Evolutionary conservation across 805 yeast genomes (phyloP).

Genomic region (Metschnikowia koreensis): DNA sequence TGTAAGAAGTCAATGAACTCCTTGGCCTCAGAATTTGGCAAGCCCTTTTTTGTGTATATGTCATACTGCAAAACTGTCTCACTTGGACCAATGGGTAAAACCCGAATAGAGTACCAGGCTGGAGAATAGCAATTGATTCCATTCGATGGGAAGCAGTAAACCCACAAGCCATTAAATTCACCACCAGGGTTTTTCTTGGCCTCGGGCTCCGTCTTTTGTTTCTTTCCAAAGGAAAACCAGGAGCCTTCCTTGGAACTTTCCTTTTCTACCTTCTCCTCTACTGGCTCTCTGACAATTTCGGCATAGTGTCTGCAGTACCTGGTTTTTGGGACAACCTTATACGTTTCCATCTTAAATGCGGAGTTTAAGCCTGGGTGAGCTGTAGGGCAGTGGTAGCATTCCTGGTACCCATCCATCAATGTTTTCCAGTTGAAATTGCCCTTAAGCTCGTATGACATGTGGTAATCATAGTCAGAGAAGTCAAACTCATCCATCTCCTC

Average conservation of each 20-base stretch:
- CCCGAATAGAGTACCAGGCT: conserved; percentile 64
- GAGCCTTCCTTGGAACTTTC: conserved; percentile 27
- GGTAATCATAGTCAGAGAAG: conserved; percentile 59
- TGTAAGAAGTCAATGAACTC: conserved; percentile 65
- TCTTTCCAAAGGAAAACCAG: conserved; percentile 55
- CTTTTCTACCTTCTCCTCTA: conserved; percentile 12
- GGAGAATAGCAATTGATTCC: conserved; percentile 66
- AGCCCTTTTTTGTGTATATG: conserved; percentile 59
- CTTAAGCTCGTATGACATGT: conserved; percentile 62
- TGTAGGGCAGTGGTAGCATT: conserved; percentile 67
- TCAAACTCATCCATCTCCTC: conserved; percentile 57
- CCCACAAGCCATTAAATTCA: conserved; percentile 60
- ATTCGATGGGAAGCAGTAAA: conserved; percentile 57
- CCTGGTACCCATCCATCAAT: conserved; percentile 66
- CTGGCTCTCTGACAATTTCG: conserved; percentile 41
- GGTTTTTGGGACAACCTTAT: conserved; percentile 57
- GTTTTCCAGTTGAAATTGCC: conserved; percentile 68
- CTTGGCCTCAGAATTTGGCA: conserved; percentile 49
- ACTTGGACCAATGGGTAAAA: conserved; percentile 51
- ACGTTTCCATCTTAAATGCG: conserved; percentile 64
- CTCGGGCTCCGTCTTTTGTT: conserved; percentile 21
- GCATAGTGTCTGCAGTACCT: conserved; percentile 64
- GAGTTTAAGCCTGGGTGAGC: conserved; percentile 60
- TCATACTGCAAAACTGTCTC: conserved; percentile 60
- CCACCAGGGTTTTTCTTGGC: conserved; percentile 56